Evolutionary conservation across 768 basidiomycete species (phyloP), one percentile per base, ranked within the genome.

Genomic region (Xanthoconium purpureum): DNA sequence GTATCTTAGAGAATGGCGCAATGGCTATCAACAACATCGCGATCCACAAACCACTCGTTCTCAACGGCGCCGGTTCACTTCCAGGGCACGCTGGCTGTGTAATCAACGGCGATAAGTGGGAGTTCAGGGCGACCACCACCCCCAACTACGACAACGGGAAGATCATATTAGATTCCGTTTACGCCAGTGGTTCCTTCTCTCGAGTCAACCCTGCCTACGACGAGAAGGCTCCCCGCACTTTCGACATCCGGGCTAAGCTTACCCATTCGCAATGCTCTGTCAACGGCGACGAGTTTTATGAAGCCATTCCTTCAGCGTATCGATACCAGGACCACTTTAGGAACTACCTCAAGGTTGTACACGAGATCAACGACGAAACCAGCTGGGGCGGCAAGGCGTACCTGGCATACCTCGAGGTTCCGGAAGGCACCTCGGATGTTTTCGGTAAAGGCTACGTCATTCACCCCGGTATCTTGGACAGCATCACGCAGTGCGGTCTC

Each of bases 391-490:
- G 60, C 3, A 71, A 71, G 51, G 69, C 61, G 10, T 69, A 71
- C 48, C 37, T 70, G 3, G 60, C 69, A 11, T 64, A 63, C 49
- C 63, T 64, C 39, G 60, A 64, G 46, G 17, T 64, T 18, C 60
- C 63, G 0, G 56, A 65, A 33, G 43, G 50, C 39, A 69, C 67
- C 12, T 65, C 65, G 8, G 65, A 71, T 9, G 69, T 71, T 6
- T 71, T 66, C 36, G 69, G 66, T 4, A 63, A 59, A 50, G 67
- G 69, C 28, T 73, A 73, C 18, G 56, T 47, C 42, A 67, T 73
- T 48, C 72, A 73, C 54, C 71, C 71, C 4, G 71, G 72, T 52
- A 61, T 73, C 35, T 56, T 73, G 8, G 71, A 73, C 55, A 71
- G 69, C 12, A 68, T 70, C 47, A 70, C 69, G 17, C 69, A 70